These are phyloP conservation scores for Arctostaphylos glauca DNA, from an alignment of 148 eudicot genomes.

Conservation along the genomic window DNA sequence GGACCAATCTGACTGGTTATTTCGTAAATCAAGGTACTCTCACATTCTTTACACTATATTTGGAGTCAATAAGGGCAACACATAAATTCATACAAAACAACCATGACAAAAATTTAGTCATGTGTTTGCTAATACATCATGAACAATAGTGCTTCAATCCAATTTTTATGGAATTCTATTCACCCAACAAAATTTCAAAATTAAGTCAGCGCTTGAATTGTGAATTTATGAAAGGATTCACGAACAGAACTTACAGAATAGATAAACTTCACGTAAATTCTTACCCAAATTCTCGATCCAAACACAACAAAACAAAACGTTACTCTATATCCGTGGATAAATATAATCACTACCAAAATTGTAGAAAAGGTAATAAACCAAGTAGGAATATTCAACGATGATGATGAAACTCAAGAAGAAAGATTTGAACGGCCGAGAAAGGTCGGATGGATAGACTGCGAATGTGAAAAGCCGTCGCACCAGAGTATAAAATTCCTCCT, in stretches of 20 bases:
- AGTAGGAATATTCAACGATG: neutral
- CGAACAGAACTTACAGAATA: neutral
- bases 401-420: neutral
- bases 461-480: neutral
- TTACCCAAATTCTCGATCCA: too few species aligned
- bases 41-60: neutral
- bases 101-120: neutral
- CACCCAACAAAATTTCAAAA: neutral
- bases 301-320: neutral
- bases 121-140: neutral
- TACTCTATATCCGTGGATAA: neutral
- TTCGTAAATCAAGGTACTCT: neutral
- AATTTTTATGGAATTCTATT: neutral
- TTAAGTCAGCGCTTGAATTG: neutral
- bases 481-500: neutral
- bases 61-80: conserved; percentile 17
- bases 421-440: neutral
- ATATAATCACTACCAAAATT: neutral
- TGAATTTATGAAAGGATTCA: neutral
- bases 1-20: conserved; percentile 1
- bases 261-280: neutral
- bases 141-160: neutral
- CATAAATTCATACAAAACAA: neutral
- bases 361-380: neutral
- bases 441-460: neutral